These are phyloP conservation scores for Neonothopanus nambi DNA, from an alignment of 1,284 basidiomycete species.

Conservation along the genomic window DNA sequence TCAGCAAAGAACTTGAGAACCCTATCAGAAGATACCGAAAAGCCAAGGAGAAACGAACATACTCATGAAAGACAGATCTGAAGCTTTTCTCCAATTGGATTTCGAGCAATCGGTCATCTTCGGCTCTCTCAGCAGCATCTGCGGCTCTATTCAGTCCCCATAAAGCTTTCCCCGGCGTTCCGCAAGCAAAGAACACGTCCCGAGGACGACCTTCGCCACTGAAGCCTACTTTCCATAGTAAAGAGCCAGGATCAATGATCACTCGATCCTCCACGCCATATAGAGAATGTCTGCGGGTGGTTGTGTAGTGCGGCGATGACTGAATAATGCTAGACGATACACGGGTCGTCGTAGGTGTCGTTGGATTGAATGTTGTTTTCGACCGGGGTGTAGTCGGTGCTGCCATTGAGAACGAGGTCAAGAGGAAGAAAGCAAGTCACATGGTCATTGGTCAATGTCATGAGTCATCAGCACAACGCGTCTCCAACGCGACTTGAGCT, in stretches of 20 bases:
- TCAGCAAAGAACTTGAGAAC: slow-evolving; percentile 74
- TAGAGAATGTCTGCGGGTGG: slow-evolving; percentile 74
- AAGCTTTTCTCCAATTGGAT: slow-evolving; percentile 68
- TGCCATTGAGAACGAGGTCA: slow-evolving; percentile 31
- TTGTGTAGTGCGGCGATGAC: slow-evolving; percentile 75
- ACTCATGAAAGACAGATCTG: slow-evolving; percentile 85
- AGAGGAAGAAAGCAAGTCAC: no score
- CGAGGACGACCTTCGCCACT: slow-evolving; percentile 85
- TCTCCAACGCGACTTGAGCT: no score
- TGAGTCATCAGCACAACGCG: no score
- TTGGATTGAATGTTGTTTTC: slow-evolving; percentile 36
- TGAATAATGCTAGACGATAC: slow-evolving; percentile 53
- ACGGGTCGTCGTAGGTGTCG: slow-evolving; percentile 55
- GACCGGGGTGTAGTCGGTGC: slow-evolving; percentile 48
- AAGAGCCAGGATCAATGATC: slow-evolving; percentile 82
- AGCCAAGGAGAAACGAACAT: slow-evolving; percentile 33
- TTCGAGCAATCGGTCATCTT: slow-evolving; percentile 72
- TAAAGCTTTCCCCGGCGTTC: slow-evolving; percentile 42
- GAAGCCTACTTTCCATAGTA: slow-evolving; percentile 88
- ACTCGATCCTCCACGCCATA: slow-evolving; percentile 88
- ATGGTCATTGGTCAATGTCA: no score
- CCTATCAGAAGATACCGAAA: slow-evolving; percentile 20
- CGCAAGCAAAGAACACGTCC: slow-evolving; percentile 65
- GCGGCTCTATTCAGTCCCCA: slow-evolving; percentile 63
- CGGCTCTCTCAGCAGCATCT: slow-evolving; percentile 57